Base-by-base conservation (phyloP, 164 flowering plant genomes). In the Piper betle region DNA sequence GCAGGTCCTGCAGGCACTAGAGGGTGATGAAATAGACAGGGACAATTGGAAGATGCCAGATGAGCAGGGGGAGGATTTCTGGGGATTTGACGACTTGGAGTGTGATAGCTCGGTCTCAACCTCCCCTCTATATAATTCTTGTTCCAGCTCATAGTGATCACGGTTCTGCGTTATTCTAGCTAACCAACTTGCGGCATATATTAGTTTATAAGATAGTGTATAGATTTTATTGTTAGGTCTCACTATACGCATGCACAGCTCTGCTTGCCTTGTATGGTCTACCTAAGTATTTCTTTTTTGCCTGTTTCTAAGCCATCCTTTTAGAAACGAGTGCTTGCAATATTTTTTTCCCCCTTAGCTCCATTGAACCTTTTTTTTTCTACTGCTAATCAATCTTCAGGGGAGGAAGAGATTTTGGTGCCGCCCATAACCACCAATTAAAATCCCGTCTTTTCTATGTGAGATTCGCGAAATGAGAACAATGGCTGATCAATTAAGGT, bases 71-170 rank as follows among this genome's bases (percentile, higher is more conserved):
- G 33, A 25, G 33, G 87, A 84, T 12, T 84, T 86, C 53, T 84
- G 87, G 85, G 95, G 92, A 5, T 88, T 81, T 62, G 97, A 91
- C 62, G 97, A 91, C 77, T 82, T 91, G 58, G 96, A 88, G 73
- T 74, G 76, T 42, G 92, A 87, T 64, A 74, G 70, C 66, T 72
- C 84, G 37, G 77, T 71, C 61, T 82, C 84, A 38, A 69, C 77
- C 4, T 79, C 88, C 2, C 83, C 81, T 16, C 73, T 72, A 25
- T 25, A 25, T 8, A 77, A 79, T 39, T 72, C 82, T 15, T 71
- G 67, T 1, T 33, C 69, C 58, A 84, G 81, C 71, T 75, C 79
- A 18, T 25, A 25, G 33, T 72, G 71, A 52, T 46, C 50, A 46
- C 50, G 55, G n/a, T 53, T 15, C 33, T 25, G 33, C 33, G 33